Percentiles rank a stretch among this genome's conserved stretches.
These are phyloP conservation scores for Dactylellina drechsleri DNA, from an alignment of 2,329 filamentous ascomycete species.

Conservation along the genomic window DNA sequence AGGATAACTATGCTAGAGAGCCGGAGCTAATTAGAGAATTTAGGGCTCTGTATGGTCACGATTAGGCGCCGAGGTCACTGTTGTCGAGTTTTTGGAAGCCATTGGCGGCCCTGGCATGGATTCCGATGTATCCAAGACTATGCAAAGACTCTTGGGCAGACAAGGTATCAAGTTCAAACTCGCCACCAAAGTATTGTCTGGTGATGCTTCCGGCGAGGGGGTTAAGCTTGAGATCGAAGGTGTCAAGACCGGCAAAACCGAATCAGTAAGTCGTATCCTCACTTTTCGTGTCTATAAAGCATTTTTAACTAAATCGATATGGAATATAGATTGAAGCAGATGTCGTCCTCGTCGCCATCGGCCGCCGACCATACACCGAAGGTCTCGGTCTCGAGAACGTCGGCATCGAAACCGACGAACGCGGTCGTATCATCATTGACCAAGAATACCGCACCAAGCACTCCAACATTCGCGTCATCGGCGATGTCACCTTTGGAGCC, in stretches of 20 bases:
- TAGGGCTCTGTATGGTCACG: slow-evolving; percentile 92
- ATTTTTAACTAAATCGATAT: slow-evolving; percentile 16
- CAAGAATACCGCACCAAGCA: slow-evolving; percentile 98
- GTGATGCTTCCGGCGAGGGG: slow-evolving; percentile 80
- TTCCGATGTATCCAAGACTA: slow-evolving; percentile 85
- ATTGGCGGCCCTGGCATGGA: slow-evolving; percentile 99
- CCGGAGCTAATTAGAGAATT: slow-evolving; percentile 23
- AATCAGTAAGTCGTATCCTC: slow-evolving; percentile 74
- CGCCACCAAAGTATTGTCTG: slow-evolving; percentile 90
- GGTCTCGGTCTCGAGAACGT: slow-evolving; percentile 94
- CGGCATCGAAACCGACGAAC: slow-evolving; percentile 89
- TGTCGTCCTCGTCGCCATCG: slow-evolving; percentile 95
- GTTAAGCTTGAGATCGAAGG: slow-evolving; percentile 87
- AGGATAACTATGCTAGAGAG: not conserved
- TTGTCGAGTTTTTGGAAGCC: slow-evolving; percentile 94
- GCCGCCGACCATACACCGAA: slow-evolving; percentile 90
- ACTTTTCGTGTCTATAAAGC: not conserved
- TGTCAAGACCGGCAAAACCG: slow-evolving; percentile 94
- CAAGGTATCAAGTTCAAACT: slow-evolving; percentile 99
- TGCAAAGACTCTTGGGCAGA: slow-evolving; percentile 93
- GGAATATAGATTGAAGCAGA: slow-evolving; percentile 81
- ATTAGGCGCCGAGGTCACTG: slow-evolving; percentile 91
- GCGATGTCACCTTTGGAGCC: slow-evolving; percentile 92
- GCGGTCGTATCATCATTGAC: slow-evolving; percentile 94
- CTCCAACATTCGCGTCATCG: slow-evolving; percentile 95